These are phyloP conservation scores for Ormosia emarginata DNA, from an alignment of 306 rosid species.

Conservation along the genomic window DNA sequence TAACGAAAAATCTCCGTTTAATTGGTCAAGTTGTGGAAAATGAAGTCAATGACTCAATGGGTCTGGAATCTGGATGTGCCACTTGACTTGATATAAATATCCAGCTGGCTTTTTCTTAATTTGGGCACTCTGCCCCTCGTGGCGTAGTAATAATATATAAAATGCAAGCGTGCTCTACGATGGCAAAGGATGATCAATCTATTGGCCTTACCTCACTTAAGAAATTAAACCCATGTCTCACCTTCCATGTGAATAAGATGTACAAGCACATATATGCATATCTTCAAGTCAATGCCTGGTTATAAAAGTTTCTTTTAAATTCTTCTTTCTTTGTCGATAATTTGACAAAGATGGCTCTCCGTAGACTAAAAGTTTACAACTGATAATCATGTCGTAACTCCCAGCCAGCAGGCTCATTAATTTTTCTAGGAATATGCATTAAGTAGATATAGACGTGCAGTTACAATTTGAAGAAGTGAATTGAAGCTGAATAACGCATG, in stretches of 20 bases:
- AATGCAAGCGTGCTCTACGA: background rate
- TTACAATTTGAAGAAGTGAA: background rate
- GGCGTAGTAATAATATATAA: background rate
- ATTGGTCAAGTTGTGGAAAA: slow-evolving; percentile 22
- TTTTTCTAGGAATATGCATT: background rate
- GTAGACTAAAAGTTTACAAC: background rate
- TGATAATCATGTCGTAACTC: background rate
- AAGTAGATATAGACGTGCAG: background rate
- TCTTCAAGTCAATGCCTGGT: slow-evolving; percentile 26
- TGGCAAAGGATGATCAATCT: background rate
- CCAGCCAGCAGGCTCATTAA: background rate
- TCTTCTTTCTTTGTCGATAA: slow-evolving; percentile 14
- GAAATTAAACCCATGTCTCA: slow-evolving; percentile 16
- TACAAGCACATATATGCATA: background rate
- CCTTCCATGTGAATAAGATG: slow-evolving; percentile 20
- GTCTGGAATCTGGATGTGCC: background rate
- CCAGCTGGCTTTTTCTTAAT: slow-evolving; percentile 2
- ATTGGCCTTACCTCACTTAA: slow-evolving; percentile 1
- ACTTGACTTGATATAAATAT: background rate
- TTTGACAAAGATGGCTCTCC: slow-evolving; percentile 13
- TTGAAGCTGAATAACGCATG: background rate
- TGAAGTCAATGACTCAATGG: slow-evolving; percentile 14
- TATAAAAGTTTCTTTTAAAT: background rate
- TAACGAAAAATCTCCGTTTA: background rate
- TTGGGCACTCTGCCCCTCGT: background rate